phyloP scores from a whole-genome alignment of 2,329 filamentous ascomycete species.

The Penicillium sclerotigenum region DNA sequence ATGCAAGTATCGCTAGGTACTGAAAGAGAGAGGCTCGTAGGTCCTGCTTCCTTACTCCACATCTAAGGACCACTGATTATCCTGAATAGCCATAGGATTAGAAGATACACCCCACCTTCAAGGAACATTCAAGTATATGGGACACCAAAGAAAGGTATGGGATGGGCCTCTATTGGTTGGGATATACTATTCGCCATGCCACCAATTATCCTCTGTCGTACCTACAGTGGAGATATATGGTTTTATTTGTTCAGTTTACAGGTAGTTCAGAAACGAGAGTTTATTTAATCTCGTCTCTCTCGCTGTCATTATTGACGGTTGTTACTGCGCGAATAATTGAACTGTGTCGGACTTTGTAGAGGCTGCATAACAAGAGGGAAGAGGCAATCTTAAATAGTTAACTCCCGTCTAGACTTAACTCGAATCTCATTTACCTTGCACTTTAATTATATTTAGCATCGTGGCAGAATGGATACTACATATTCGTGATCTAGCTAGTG shows the following conservation, averaged over 20 bases:
- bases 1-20: background rate
- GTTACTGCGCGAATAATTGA: background rate
- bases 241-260: background rate
- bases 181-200: background rate
- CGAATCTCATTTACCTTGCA: background rate
- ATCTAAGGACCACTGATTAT: background rate
- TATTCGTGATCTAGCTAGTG: background rate
- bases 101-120: background rate
- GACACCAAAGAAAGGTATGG: background rate
- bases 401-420: background rate
- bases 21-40: background rate
- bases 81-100: background rate
- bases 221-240: background rate
- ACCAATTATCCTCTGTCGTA: background rate
- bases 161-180: background rate
- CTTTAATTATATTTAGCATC: background rate
- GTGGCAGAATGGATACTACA: background rate
- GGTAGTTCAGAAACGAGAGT: background rate
- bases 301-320: background rate
- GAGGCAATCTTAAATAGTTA: background rate
- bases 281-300: background rate
- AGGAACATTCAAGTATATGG: background rate
- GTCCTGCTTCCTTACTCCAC: background rate
- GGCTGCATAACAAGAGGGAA: background rate
- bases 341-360: background rate